Evolutionary conservation across 2,329 filamentous ascomycete genomes (phyloP), one percentile per base, ranked within the genome.

Genomic region (Phialophora chinensis): DNA sequence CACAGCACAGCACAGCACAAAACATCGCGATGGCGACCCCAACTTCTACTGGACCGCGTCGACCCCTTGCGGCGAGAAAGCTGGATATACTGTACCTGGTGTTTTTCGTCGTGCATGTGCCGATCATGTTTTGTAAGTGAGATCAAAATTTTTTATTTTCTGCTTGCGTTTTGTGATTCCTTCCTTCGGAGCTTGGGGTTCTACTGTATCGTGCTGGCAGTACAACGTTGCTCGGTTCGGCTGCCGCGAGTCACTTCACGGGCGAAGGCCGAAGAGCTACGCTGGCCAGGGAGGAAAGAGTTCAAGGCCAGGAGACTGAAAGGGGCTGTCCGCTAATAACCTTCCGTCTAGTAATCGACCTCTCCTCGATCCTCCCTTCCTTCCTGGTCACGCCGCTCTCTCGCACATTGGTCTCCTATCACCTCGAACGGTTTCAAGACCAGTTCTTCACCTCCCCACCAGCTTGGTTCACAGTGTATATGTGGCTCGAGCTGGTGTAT

Each of bases 21-120:
- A 38, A 23, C 47, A 35, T 4, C 14, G 29, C 38, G 27, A 31
- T 47, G 57, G 31, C 57, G 25, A 49, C 10, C n/a, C 33, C 38
- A 2, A 52, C 53, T 8, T 11, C 17, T 31, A 3, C 11, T 31
- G 4, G 11, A 25, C 17, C 57, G n/a, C 55, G 49, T 6, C 57
- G 66, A 4, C 66, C 71, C 14, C 62, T 71, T 0, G 66, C 74
- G 69, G 72, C 66, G 33, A 75, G 77, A 52, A 81, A 78, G 67
- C 67, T 75, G 65, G 80, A 82, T 66, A 70, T 76, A 52, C 55
- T 77, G 49, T 82, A 82, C 72, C 79, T 90, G 4, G 71, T 83
- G 47, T 90, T 90, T 79, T 90, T 91, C 77, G 63, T 81, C 60
- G 83, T 86, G 25, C 87, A 89, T 73, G 75, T 90, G 38, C 86